These are phyloP conservation scores for Lyophyllum decastes DNA, from an alignment of 768 basidiomycete species.

Conservation along the genomic window DNA sequence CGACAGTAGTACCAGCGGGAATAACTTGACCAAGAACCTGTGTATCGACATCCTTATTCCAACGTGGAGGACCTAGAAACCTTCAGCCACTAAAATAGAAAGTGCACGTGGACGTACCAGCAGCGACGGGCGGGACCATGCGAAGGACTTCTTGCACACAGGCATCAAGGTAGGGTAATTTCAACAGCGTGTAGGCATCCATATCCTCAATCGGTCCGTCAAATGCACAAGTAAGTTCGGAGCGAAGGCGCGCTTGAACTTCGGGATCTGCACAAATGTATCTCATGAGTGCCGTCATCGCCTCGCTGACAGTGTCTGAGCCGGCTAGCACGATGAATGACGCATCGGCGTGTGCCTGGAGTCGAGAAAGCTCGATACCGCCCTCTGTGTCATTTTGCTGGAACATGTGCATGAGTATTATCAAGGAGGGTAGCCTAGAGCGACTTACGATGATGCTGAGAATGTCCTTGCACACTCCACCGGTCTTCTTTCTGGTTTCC, in stretches of 20 bases:
- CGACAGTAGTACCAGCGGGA: constrained; percentile 12
- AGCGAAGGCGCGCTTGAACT: constrained; percentile 10
- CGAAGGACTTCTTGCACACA: constrained; percentile 26
- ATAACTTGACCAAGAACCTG: constrained; percentile 6
- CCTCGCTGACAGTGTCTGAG: constrained; percentile 22
- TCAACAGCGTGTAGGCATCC: constrained; percentile 8
- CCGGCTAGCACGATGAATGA: constrained; percentile 23
- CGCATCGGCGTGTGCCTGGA: constrained; percentile 21
- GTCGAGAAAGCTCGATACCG: constrained; percentile 6
- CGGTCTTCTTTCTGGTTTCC: constrained; percentile 12
- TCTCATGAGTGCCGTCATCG: constrained; percentile 16
- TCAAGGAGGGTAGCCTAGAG: neutral
- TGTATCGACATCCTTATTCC: constrained; percentile 8
- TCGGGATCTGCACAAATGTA: constrained; percentile 11
- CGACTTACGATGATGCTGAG: constrained; percentile 22
- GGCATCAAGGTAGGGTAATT: constrained; percentile 24
- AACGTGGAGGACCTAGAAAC: constrained; percentile 14
- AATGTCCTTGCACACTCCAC: constrained; percentile 15
- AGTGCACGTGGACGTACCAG: constrained; percentile 10
- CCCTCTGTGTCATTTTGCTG: constrained; percentile 19
- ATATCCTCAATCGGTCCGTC: constrained; percentile 14
- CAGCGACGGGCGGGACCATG: constrained; percentile 21
- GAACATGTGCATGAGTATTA: neutral
- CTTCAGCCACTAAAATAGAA: neutral
- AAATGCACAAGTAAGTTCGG: constrained; percentile 6